These are phyloP conservation scores for Beta corolliflora DNA, from an alignment of 179 eudicot genomes.

Conservation along the genomic window DNA sequence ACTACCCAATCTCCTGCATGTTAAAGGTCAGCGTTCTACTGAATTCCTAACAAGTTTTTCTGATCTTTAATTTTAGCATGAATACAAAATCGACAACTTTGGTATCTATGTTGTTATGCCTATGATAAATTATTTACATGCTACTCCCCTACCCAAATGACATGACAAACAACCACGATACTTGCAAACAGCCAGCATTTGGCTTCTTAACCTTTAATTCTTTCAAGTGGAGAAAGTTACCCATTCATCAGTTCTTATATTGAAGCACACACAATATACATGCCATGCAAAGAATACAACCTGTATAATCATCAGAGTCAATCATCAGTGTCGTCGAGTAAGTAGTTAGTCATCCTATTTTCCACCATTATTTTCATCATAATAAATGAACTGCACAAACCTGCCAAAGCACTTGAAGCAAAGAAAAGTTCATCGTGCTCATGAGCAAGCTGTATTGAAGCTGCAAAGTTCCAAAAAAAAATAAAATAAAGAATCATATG, in stretches of 20 bases:
- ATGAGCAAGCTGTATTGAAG: slow-evolving; percentile 40
- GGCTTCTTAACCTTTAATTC: neutral
- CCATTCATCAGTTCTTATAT: slow-evolving; percentile 86
- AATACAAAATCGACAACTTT: neutral
- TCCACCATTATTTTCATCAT: neutral
- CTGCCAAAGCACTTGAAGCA: slow-evolving; percentile 87
- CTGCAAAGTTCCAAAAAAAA: slow-evolving; percentile 33
- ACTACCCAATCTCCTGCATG: slow-evolving; percentile 11
- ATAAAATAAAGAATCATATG: neutral
- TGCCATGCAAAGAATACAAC: slow-evolving; percentile 69
- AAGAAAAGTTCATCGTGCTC: slow-evolving; percentile 67
- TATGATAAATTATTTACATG: neutral
- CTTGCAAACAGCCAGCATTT: neutral
- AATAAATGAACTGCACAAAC: slow-evolving; percentile 31
- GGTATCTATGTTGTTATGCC: neutral
- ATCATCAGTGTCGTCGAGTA: slow-evolving; percentile 13
- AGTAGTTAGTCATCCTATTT: neutral
- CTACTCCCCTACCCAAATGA: neutral
- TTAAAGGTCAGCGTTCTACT: neutral
- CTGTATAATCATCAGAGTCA: slow-evolving; percentile 32
- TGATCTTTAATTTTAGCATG: neutral
- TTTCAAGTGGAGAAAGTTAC: slow-evolving; percentile 36
- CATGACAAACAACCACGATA: neutral
- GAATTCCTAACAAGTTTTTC: neutral
- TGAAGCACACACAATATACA: slow-evolving; percentile 65